phyloP scores from a whole-genome alignment of 345 rosid genomes.

The Pugionium dolabratum region DNA sequence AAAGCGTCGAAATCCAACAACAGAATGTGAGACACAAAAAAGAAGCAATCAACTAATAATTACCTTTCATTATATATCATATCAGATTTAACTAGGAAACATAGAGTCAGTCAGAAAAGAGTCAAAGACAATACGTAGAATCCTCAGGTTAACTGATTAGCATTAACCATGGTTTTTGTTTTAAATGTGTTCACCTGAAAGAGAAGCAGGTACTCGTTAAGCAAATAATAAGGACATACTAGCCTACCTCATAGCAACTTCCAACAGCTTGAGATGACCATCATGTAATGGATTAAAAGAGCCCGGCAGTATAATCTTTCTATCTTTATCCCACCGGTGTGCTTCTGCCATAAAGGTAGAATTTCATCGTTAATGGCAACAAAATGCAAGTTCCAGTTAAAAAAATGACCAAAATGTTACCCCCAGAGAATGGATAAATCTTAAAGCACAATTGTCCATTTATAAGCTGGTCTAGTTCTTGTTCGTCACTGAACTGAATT shows the following conservation, averaged over 20 bases:
- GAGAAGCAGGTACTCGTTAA: constrained; percentile 7
- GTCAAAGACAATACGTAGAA: constrained; percentile 19
- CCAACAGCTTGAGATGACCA: constrained; percentile 90
- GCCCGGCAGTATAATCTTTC: constrained; percentile 86
- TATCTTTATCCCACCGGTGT: constrained; percentile 44
- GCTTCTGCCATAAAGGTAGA: constrained; percentile 47
- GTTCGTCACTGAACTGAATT: constrained; percentile 60
- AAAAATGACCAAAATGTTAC: constrained; percentile 47
- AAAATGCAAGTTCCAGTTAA: constrained; percentile 1
- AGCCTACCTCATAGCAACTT: constrained; percentile 80
- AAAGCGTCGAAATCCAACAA: constrained; percentile 7
- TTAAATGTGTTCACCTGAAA: constrained; percentile 2
- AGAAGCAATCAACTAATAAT: background rate
- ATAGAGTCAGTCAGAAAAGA: constrained; percentile 10
- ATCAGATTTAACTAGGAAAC: constrained; percentile 24
- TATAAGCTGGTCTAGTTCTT: constrained; percentile 77
- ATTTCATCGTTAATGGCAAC: constrained; percentile 30
- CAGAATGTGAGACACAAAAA: background rate
- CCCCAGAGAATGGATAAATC: constrained; percentile 68
- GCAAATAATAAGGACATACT: constrained; percentile 17
- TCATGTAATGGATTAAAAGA: constrained; percentile 93
- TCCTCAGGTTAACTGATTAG: background rate
- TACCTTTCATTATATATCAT: constrained; percentile 6
- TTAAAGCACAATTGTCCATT: constrained; percentile 69
- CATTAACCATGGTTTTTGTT: background rate